These are phyloP conservation scores for Phytophthora agathidicida DNA, from an alignment of 352 stramenopile species.

Conservation along the genomic window DNA sequence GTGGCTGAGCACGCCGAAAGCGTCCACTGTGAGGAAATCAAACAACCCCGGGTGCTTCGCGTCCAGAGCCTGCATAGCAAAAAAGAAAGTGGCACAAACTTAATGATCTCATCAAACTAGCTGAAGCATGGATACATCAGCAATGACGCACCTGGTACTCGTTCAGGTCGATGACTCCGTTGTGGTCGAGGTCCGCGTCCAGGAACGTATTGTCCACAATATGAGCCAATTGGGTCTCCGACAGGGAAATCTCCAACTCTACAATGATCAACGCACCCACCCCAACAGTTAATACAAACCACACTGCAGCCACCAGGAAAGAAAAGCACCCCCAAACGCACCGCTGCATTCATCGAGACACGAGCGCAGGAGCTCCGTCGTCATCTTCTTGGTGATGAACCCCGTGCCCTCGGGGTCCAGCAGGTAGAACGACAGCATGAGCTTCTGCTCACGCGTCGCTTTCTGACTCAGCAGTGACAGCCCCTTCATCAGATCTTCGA, in stretches of 20 bases:
- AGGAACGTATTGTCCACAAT: slow-evolving; percentile 88
- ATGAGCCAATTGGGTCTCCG: slow-evolving; percentile 73
- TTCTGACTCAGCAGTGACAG: slow-evolving; percentile 87
- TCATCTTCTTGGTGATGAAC: slow-evolving; percentile 87
- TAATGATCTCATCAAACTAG: too few relatives aligned
- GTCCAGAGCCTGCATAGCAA: slow-evolving; percentile 59
- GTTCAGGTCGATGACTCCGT: slow-evolving; percentile 78
- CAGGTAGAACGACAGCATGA: slow-evolving; percentile 87
- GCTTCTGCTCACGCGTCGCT: slow-evolving; percentile 85
- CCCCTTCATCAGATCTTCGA: slow-evolving; percentile 83
- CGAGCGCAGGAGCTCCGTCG: slow-evolving; percentile 80
- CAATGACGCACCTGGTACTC: slow-evolving; percentile 70
- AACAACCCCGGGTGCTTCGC: slow-evolving; percentile 84
- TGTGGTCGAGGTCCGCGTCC: slow-evolving; percentile 79
- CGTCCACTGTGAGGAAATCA: slow-evolving; percentile 88
- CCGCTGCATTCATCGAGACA: slow-evolving; percentile 87
- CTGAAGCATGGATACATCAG: too few relatives aligned
- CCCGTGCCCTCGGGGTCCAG: slow-evolving; percentile 79
- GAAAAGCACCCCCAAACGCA: slow-evolving; percentile 38
- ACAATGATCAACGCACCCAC: too few relatives aligned
- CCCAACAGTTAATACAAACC: slow-evolving; percentile 6
- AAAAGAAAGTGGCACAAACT: background rate
- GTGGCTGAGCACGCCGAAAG: slow-evolving; percentile 81
- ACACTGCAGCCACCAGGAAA: background rate
- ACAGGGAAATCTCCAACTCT: slow-evolving; percentile 83